Base-by-base conservation (phyloP, 352 stramenopile species). In the Pseudoperonospora humuli region DNA sequence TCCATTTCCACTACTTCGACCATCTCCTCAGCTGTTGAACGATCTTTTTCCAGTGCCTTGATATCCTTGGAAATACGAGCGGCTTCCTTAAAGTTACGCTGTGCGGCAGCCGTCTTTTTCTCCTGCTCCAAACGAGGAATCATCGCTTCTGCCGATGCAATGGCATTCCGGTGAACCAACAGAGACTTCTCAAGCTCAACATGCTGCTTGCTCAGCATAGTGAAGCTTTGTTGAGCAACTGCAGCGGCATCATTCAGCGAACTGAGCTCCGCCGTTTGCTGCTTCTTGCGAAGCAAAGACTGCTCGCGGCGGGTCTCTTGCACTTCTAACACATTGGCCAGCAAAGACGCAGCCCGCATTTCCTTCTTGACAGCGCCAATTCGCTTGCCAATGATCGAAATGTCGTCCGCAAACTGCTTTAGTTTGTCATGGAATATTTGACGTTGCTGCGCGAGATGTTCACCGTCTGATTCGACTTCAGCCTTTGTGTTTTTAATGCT, bases 81-180 rank as follows among this genome's bases (percentile, higher is more conserved):
- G 5, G 80, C 80, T 27, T 93, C 80, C 50, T 93, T 90, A 46
- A 93, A 93, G 51, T 93, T 89, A n/a, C 80, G 70, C 38, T 88
- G 69, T 9, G 77, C 54, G 23, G 77, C 80, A 18, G 80, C 75
- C 0, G 60, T 52, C 46, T 90, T 88, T 55, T 93, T 93, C 35
- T 93, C 80, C 29, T 80, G 61, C 34, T 90, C 80, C 8, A 90
- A 64, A 7, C 70, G 66, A 1, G 80, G 80, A 35, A 93, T 84
- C 64, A 86, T 84, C 7, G 77, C 63, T 31, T 86, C 74, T 7
- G 80, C 80, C 6, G 80, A 88, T 14, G 79, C 77, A 39, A 90
- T 88, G 9, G 79, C 73, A 49, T 87, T 90, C n/a, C 65, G 69
- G 40, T 88, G 75, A 32, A 86, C 70, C 11, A 59, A 57, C 33